Evolutionary conservation across 176 grass and related monocot species (phyloP), one percentile per base, ranked within the genome.

Genomic region (Echinochloa phyllopogon): DNA sequence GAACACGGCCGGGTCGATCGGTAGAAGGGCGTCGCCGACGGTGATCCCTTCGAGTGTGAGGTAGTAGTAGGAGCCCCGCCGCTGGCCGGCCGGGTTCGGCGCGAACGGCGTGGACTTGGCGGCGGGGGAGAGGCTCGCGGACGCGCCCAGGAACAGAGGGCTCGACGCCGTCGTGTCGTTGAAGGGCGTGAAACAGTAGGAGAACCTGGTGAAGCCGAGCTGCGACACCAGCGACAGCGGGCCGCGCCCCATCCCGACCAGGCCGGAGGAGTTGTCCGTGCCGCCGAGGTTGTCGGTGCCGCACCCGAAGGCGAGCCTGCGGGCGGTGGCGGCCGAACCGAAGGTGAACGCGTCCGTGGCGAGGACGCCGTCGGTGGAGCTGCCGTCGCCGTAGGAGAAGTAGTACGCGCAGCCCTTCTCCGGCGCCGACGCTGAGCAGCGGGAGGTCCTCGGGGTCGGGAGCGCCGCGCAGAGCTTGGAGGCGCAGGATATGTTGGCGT

Each of bases 181-280:
- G 70, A 81, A 85, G 11, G 51, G 70, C 69, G 70, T 89, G 87
- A 89, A 85, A 69, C 82, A 89, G 77, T 89, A 81, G 50, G 87
- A 89, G 82, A 85, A 89, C 49, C 33, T 67, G 50, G 82, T 68
- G 69, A 75, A 21, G 61, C 76, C 69, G 10, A 81, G 87, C 70
- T 89, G 82, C 4, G 87, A 85, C 16, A 33, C 61, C 16, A 89
- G 70, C 6, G 87, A 85, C 41, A 89, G 82, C 9, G 76, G 70
- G 11, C 87, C 87, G 9, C 82, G 61, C 5, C 87, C 87, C 76
- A 89, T 68, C 4, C 82, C 87, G 8, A 89, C 82, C 3, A 89
- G n/a, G 0, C 87, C 87, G 1, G 87, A 84, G 16, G 76, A 89
- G 23, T 89, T 80, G 82, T 85, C 87, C 5, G 69, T 69, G 41